Percentiles rank a stretch among this genome's conserved stretches.
These are phyloP conservation scores for Exophiala mesophila DNA, from an alignment of 2,329 filamentous ascomycete species.

Conservation along the genomic window DNA sequence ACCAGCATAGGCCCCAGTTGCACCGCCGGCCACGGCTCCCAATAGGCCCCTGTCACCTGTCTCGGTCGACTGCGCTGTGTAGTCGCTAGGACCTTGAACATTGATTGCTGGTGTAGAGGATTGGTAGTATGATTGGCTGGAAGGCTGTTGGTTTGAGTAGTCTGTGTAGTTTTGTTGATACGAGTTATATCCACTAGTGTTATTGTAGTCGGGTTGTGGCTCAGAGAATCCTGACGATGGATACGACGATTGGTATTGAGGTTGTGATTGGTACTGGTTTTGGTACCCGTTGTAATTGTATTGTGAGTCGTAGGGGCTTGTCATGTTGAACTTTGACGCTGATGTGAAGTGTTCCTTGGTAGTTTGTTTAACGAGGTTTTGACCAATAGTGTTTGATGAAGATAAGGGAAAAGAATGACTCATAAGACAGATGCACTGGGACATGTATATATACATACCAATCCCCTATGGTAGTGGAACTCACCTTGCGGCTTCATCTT, in stretches of 20 bases:
- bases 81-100: not conserved
- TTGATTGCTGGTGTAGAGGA: not conserved
- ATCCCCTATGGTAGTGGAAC: not conserved
- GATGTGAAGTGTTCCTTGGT: not conserved
- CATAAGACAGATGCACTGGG: not conserved
- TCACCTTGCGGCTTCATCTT: not conserved
- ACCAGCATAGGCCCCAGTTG: slow-evolving; percentile 53
- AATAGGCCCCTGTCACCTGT: slow-evolving; percentile 55
- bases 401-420: slow-evolving; percentile 1
- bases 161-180: not conserved
- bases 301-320: slow-evolving; percentile 11
- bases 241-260: slow-evolving; percentile 9
- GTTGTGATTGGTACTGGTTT: slow-evolving; percentile 7
- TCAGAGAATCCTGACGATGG: slow-evolving; percentile 10
- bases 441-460: slow-evolving; percentile 4
- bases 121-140: slow-evolving; percentile 9
- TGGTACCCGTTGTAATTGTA: slow-evolving; percentile 7
- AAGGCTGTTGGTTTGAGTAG: slow-evolving; percentile 5
- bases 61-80: slow-evolving; percentile 13
- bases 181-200: not conserved
- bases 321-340: slow-evolving; percentile 6
- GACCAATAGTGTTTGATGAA: slow-evolving; percentile 3
- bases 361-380: not conserved
- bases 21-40: slow-evolving; percentile 53
- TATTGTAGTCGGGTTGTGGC: slow-evolving; percentile 9